These are phyloP conservation scores for Pezizomycotina sp. DNA, from an alignment of 2,329 filamentous ascomycete genomes.

Conservation along the genomic window DNA sequence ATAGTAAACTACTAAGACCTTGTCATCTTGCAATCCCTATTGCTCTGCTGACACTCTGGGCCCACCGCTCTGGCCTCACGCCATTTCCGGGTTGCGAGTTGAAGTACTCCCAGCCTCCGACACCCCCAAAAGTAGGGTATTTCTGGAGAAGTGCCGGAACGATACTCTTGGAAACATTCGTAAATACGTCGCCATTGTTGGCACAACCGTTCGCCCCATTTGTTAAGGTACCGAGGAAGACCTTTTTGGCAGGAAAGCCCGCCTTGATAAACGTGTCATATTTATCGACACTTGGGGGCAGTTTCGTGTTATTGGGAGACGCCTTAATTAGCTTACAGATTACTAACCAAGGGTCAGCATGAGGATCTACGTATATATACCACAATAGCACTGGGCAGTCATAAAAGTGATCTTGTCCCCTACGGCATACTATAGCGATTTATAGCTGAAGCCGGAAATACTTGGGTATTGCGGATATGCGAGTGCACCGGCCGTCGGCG, in stretches of 20 bases:
- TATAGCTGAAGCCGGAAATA: conserved; percentile 69
- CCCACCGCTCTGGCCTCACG: too few relatives aligned
- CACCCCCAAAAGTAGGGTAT: conserved; percentile 60
- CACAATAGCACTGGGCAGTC: conserved; percentile 85
- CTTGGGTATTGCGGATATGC: conserved; percentile 39
- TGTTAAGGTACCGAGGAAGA: conserved; percentile 70
- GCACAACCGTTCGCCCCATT: conserved; percentile 60
- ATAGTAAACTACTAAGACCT: too few relatives aligned
- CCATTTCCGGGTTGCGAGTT: too few relatives aligned
- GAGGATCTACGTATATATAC: too few relatives aligned
- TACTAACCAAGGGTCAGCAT: conserved; percentile 50
- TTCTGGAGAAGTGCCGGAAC: conserved; percentile 41
- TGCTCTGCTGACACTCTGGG: too few relatives aligned
- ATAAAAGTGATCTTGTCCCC: conserved; percentile 63
- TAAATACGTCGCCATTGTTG: too few relatives aligned
- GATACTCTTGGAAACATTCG: too few relatives aligned
- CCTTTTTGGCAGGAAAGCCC: conserved; percentile 55
- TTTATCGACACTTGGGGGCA: conserved; percentile 32
- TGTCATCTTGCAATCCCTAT: too few relatives aligned
- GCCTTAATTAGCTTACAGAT: too few relatives aligned
- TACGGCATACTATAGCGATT: conserved; percentile 50
- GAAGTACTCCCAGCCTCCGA: conserved; percentile 95
- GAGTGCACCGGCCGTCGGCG: conserved; percentile 64
- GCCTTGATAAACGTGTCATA: conserved; percentile 40
- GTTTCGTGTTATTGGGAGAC: too few relatives aligned